Base-by-base conservation (phyloP, 1,139 yeast species). In the Martiniozyma asiatica region DNA sequence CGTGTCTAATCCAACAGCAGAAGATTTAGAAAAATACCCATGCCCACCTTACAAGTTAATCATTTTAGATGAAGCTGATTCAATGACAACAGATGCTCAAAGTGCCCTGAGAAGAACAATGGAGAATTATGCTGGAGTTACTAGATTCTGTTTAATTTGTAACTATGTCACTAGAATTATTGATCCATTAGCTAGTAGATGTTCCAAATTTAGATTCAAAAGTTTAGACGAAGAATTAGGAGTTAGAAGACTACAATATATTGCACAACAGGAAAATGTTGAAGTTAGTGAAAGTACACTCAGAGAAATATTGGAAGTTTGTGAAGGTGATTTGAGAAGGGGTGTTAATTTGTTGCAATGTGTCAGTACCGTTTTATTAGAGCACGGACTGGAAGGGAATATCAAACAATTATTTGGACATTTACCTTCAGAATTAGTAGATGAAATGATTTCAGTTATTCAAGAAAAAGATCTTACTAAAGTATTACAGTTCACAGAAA, bases 71-170 rank as follows among this genome's bases (percentile, higher is more conserved):
- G 98, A 87, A 55, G 97, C 96, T 0, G 97, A 89, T 51, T 80
- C 94, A n/a, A 82, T 89, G 87, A 89, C 98, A 0, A 87, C 96
- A 0, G 96, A 94, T 28, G 98, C 98, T 1, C 99, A 89, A 55
- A 95, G 87, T 50, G 99, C 99, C 0, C 61, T 89, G 45, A 68
- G 98, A 57, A 70, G 99, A 51, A 89, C 97, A 2, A 89, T 89
- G 98, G 99, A 89, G 52, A 82, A 79, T 6, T 89, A 85, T 55
- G 80, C 96, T 3, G 70, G 70, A 27, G 87, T 87, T 30, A 89
- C 98, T 1, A 64, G 99, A 43, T 89, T 89, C 56, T 87, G 97
- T 53, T 60, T 89, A 41, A 79, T 89, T 35, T 92, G 98, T 63
- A 89, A 89, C 50, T 89, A 89, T 55, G 92, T 92, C 40, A 92